Base-by-base conservation (phyloP, 2,329 filamentous ascomycete genomes). In the Coniochaeta sp. region DNA sequence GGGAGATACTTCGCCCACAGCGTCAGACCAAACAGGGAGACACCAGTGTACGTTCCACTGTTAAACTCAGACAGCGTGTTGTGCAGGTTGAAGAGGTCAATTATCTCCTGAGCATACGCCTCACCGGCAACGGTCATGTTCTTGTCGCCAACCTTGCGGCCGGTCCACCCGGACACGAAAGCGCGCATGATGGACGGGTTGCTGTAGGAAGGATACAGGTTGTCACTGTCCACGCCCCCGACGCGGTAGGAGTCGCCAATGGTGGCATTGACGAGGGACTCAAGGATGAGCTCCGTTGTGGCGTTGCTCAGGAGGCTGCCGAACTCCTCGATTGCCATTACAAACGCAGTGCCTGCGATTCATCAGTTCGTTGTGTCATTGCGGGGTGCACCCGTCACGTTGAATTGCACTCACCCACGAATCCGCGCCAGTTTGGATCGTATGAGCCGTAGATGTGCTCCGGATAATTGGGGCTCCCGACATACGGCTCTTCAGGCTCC, bases 381-480 rank as follows among this genome's bases (percentile, higher is more conserved):
- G n/a, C n/a, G n/a, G n/a, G n/a, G n/a, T n/a, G n/a, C n/a, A n/a
- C n/a, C n/a, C n/a, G n/a, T n/a, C n/a, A n/a, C n/a, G n/a, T n/a
- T n/a, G n/a, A n/a, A n/a, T n/a, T n/a, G n/a, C n/a, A n/a, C n/a
- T n/a, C n/a, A n/a, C n/a, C n/a, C 28, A 85, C 71, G 52, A 85
- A 85, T 1, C 81, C 81, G 49, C 82, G 70, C 81, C 81, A 85
- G 55, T 85, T 85, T 1, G 81, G 80, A 56, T 85, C 82, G 77
- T 79, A 85, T 0, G 75, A 73, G 51, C 74, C 71, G 59, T 83
- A 82, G 30, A 79, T 78, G 4, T 77, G 16, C 82, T 70, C 62
- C 1, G 71, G 70, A 55, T 85, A 85, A 14, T 67, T 63, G 2
- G 65, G 50, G 3, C 71, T 75, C 16, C 79, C 80, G 4, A 84